Evolutionary conservation across 257 asterid species (phyloP).

Genomic region (Coffea canephora): DNA sequence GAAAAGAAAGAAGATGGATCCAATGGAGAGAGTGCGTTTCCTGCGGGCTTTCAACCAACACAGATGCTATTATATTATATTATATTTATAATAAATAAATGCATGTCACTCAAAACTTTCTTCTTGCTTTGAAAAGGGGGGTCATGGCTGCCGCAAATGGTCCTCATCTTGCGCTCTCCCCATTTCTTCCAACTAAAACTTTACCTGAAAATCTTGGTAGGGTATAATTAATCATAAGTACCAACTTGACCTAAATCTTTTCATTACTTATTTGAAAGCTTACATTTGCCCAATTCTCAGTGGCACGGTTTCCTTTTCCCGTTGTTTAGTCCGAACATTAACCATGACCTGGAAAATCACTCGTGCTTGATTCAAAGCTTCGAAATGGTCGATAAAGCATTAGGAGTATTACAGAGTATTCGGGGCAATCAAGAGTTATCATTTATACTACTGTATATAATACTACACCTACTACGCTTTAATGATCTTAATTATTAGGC

Average conservation of each 20-base stretch:
- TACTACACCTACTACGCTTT: too few species aligned
- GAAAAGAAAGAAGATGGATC: constrained; percentile 5
- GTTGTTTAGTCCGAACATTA: background rate
- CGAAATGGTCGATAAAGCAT: too few species aligned
- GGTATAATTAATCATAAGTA: background rate
- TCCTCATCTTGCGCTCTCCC: background rate
- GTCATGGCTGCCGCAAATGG: background rate
- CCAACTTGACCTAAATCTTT: constrained; percentile 14
- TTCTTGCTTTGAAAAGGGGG: too few species aligned
- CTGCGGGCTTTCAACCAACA: constrained; percentile 14
- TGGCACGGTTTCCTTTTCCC: background rate
- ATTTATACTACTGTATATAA: too few species aligned
- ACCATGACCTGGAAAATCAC: background rate
- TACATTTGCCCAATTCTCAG: background rate
- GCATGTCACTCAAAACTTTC: too few species aligned
- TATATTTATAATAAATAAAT: too few species aligned
- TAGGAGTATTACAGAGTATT: too few species aligned
- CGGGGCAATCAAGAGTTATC: too few species aligned
- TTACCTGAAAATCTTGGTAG: constrained; percentile 10
- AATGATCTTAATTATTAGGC: too few species aligned
- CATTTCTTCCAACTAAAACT: constrained; percentile 10
- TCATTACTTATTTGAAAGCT: background rate
- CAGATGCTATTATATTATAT: background rate
- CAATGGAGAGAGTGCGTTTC: constrained; percentile 4
- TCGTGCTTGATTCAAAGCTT: too few species aligned